Conservation (phyloP, 371 early-diverging fungal species). For the Mucor circinelloides region DNA sequence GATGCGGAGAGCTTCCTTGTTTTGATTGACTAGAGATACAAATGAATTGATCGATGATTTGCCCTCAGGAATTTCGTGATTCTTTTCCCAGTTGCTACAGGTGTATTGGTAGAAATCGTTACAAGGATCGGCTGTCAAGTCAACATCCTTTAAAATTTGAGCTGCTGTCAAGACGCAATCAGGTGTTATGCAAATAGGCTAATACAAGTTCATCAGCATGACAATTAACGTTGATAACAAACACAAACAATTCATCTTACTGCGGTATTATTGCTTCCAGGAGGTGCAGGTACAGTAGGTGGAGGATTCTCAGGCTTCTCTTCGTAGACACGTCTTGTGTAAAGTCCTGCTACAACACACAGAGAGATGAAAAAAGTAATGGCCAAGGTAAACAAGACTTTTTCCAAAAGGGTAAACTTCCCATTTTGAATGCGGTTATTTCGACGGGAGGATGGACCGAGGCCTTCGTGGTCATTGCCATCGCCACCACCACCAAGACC, state of each 20-base stretch:
- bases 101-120: slow-evolving; percentile 55
- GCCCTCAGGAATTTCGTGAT: slow-evolving; percentile 55
- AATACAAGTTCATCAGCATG: background rate
- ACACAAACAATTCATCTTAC: slow-evolving; percentile 17
- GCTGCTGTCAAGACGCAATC: slow-evolving; percentile 64
- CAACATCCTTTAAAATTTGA: slow-evolving; percentile 51
- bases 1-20: slow-evolving; percentile 65
- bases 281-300: slow-evolving; percentile 4
- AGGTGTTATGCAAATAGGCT: slow-evolving; percentile 56
- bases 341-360: slow-evolving; percentile 43
- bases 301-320: slow-evolving; percentile 14
- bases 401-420: slow-evolving; percentile 41
- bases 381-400: slow-evolving; percentile 32
- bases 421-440: slow-evolving; percentile 16
- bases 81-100: slow-evolving; percentile 56
- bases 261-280: slow-evolving; percentile 9
- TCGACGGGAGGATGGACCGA: background rate
- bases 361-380: slow-evolving; percentile 36
- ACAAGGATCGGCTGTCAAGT: slow-evolving; percentile 46
- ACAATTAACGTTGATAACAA: background rate
- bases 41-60: slow-evolving; percentile 48
- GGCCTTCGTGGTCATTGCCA: background rate
- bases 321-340: slow-evolving; percentile 36
- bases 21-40: slow-evolving; percentile 35
- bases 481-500: background rate